Base-by-base conservation (phyloP, 2,329 filamentous ascomycete genomes). In the Fusarium sterilihyphosum region DNA sequence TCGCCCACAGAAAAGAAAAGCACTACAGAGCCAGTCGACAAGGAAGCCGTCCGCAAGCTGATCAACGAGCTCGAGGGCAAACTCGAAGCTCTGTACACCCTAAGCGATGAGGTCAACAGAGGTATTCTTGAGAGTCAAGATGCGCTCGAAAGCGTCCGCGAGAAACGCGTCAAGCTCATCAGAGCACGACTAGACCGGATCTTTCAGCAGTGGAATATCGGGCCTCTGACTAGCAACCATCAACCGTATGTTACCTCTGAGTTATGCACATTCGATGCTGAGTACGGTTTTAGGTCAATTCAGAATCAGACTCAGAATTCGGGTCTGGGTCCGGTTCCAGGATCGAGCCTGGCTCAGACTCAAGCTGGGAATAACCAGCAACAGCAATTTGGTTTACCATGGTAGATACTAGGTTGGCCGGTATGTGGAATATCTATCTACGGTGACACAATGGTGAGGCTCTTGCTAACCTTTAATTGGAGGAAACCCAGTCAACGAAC, bases 151-250 rank as follows among this genome's bases (percentile, higher is more conserved):
- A 46, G 24, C 10, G 13, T 66, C 31, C 44, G 26, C n/a, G 29
- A 66, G 20, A 57, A 58, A 17, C 57, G 62, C 7, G n/a, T 33
- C 31, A 68, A 68, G 49, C 20, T 43, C 5, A 16, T 62, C 31
- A 69, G 31, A 24, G 33, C 26, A 12, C 64, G 38, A 17, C n/a
- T 69, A 5, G 43, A 54, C 20, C 31, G 49, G 33, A 47, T 68
- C 22, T 38, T 68, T 22, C 12, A 47, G 8, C 41, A 69, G 29
- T 60, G 56, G 65, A 53, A 68, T 22, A 31, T 69, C 22, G 47
- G 46, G 18, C 12, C 49, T 54, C 26, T 53, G 26, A 29, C 22
- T 7, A 68, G 14, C 37, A 53, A 20, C 31, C 44, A 67, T 24
- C 37, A 62, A 26, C 37, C 12, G 66, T 69, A 33, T 11, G 64